These are phyloP conservation scores for Grammothele lineata DNA, from an alignment of 768 basidiomycete genomes.

Conservation along the genomic window DNA sequence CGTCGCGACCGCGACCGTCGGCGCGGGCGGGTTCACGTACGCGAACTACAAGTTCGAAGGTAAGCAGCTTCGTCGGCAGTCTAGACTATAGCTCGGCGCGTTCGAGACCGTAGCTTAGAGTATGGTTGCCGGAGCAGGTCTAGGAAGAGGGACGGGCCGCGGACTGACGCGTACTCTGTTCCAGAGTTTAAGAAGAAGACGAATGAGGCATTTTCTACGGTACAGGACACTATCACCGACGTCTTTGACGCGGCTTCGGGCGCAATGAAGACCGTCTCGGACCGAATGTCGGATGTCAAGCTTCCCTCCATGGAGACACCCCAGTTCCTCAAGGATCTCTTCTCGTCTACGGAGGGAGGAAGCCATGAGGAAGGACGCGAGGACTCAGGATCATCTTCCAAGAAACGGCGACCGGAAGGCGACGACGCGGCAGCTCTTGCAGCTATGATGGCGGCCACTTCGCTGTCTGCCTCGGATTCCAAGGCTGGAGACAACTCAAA, in stretches of 20 bases:
- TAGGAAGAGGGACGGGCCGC: too few relatives aligned
- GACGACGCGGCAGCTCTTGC: conserved; percentile 65
- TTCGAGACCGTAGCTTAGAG: background rate
- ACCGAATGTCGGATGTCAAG: conserved; percentile 14
- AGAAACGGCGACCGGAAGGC: conserved; percentile 43
- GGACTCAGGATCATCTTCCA: conserved; percentile 31
- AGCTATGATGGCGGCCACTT: conserved; percentile 69
- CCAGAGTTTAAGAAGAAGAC: conserved; percentile 72
- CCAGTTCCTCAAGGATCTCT: conserved; percentile 68
- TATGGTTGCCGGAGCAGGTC: background rate
- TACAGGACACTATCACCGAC: conserved; percentile 67
- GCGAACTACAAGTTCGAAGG: conserved; percentile 98
- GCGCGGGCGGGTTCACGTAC: conserved; percentile 88
- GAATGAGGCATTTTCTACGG: conserved; percentile 57
- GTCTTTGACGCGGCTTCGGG: conserved; percentile 71
- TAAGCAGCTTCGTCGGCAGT: conserved; percentile 33
- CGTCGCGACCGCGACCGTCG: conserved; percentile 82
- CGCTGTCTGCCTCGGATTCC: conserved; percentile 71
- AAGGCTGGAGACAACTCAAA: conserved; percentile 30
- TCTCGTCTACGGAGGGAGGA: conserved; percentile 26
- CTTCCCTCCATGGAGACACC: conserved; percentile 48
- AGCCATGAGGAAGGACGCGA: conserved; percentile 24
- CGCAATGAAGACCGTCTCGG: conserved; percentile 40
- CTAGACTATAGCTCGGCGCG: background rate
- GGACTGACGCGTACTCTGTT: too few relatives aligned